phyloP scores from a whole-genome alignment of 768 basidiomycete genomes.

The Erythrobasidium yunnanense region DNA sequence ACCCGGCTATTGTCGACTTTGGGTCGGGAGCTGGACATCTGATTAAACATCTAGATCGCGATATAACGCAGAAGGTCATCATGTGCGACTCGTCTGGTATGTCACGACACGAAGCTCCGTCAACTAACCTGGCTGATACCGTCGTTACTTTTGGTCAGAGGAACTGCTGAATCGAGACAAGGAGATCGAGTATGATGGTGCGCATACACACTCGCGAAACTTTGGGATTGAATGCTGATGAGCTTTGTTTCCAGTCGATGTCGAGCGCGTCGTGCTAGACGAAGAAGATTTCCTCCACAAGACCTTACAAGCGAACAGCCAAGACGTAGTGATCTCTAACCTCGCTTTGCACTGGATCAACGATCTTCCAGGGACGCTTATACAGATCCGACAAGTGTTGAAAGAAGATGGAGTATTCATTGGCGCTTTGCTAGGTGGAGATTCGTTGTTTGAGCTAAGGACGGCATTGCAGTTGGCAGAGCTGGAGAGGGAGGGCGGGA shows the following conservation, averaged over 20 bases:
- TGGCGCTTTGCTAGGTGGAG: slow-evolving; percentile 88
- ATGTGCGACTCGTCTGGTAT: slow-evolving; percentile 82
- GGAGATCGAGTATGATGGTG: slow-evolving; percentile 71
- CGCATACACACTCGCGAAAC: too few relatives aligned
- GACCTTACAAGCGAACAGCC: slow-evolving; percentile 56
- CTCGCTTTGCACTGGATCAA: slow-evolving; percentile 94
- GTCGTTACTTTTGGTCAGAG: slow-evolving; percentile 50
- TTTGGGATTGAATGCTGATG: too few relatives aligned
- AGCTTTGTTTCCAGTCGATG: slow-evolving; percentile 49
- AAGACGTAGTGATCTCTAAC: slow-evolving; percentile 85
- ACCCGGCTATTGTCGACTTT: slow-evolving; percentile 68
- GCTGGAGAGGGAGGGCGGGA: slow-evolving; percentile 83
- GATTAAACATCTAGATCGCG: slow-evolving; percentile 61
- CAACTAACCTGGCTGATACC: background rate
- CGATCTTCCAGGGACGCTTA: slow-evolving; percentile 77
- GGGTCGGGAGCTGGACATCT: slow-evolving; percentile 88
- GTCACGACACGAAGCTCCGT: slow-evolving; percentile 30
- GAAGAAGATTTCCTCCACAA: slow-evolving; percentile 65
- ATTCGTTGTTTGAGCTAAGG: slow-evolving; percentile 85
- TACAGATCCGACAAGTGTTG: slow-evolving; percentile 74
- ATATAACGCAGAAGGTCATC: slow-evolving; percentile 58
- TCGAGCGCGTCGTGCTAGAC: slow-evolving; percentile 67
- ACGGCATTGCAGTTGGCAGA: slow-evolving; percentile 89
- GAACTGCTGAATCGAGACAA: slow-evolving; percentile 63
- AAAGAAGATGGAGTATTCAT: slow-evolving; percentile 88